A percentile compares a stretch with the other conserved stretches of the same genome.
These are phyloP conservation scores for Capsicum chinense DNA, from an alignment of 257 asterid species.

Conservation along the genomic window DNA sequence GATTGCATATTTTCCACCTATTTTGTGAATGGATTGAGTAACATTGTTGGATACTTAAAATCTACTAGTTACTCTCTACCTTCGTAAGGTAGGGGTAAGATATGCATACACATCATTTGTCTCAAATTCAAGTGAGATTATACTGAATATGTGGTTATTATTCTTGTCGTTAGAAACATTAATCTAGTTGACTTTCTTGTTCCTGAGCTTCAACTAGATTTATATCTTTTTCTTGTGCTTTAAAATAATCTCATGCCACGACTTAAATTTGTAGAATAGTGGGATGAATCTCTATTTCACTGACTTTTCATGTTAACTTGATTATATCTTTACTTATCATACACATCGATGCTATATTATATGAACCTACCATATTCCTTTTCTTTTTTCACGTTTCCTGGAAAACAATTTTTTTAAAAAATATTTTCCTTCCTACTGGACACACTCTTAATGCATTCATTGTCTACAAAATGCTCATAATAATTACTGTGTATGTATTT, in stretches of 20 bases:
- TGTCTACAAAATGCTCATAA: background rate
- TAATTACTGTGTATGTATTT: background rate
- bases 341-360: background rate
- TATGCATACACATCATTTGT: background rate
- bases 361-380: background rate
- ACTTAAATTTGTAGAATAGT: background rate
- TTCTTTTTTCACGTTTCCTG: no score
- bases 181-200: no score
- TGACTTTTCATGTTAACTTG: background rate
- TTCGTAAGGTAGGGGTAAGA: background rate
- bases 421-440: no score
- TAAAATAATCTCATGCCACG: background rate
- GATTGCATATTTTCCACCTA: background rate
- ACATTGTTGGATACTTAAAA: background rate
- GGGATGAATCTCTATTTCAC: background rate
- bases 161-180: background rate
- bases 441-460: no score
- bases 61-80: background rate
- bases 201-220: background rate
- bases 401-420: no score
- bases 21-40: background rate
- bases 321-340: background rate
- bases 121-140: no score
- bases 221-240: background rate
- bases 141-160: no score